A percentile compares a stretch with the other conserved stretches of the same genome.
Evolutionary conservation across 352 stramenopile species (phyloP).

Genomic region (Aphanomyces astaci): DNA sequence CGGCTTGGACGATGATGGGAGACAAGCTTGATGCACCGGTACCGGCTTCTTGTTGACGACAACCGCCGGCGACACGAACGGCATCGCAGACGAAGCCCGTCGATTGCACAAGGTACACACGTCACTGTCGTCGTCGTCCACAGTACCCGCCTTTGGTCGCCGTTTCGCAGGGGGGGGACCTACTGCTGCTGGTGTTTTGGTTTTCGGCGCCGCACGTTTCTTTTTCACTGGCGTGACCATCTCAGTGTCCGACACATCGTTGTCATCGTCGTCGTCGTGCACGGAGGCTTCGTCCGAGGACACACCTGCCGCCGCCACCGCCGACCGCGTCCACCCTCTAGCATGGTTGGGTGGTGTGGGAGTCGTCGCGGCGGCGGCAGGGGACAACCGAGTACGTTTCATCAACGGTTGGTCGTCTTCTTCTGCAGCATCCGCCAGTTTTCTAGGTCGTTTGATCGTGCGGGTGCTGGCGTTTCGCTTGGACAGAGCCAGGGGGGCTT

Average conservation of each 20-base stretch:
- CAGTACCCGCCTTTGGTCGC: not conserved
- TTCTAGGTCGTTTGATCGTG: not conserved
- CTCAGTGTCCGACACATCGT: slow-evolving; percentile 10
- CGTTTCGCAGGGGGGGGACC: not conserved
- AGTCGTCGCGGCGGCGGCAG: slow-evolving; percentile 19
- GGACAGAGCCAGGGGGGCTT: slow-evolving; percentile 53
- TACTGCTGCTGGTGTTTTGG: not conserved
- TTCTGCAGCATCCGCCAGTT: slow-evolving; percentile 19
- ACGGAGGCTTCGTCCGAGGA: slow-evolving; percentile 1
- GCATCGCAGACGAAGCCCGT: slow-evolving; percentile 39
- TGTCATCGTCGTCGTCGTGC: slow-evolving; percentile 11
- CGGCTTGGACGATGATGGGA: slow-evolving; percentile 56
- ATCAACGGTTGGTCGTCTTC: slow-evolving; percentile 22
- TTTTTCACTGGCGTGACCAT: not conserved
- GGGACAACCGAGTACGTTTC: not conserved
- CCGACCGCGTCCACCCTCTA: not conserved
- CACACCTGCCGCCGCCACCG: not conserved
- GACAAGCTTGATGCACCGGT: not conserved
- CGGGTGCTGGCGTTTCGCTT: slow-evolving; percentile 36
- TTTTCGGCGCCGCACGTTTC: not conserved
- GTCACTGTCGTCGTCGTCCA: slow-evolving; percentile 24
- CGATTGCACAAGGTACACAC: not conserved
- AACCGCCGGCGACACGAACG: slow-evolving; percentile 57
- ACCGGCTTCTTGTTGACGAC: slow-evolving; percentile 64
- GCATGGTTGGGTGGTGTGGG: slow-evolving; percentile 21